Evolutionary conservation across 306 rosid species (phyloP).

Genomic region (Cucurbita argyrosperma): DNA sequence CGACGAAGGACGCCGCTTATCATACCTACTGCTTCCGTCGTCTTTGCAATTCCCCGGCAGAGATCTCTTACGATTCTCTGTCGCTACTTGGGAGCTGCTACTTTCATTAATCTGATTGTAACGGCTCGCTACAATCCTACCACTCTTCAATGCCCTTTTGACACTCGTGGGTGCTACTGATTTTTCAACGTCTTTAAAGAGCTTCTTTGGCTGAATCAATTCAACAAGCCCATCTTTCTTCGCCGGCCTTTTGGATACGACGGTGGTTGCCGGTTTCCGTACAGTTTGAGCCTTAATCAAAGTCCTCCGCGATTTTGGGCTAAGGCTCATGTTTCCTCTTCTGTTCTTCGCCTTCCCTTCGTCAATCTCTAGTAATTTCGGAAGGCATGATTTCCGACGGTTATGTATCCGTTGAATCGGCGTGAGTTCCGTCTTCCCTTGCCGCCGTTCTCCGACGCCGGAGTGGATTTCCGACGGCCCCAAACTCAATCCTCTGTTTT

Average conservation of each 20-base stretch:
- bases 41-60: constrained; percentile 52
- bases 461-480: constrained; percentile 56
- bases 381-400: constrained; percentile 71
- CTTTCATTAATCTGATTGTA: constrained; percentile 28
- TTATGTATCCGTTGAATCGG: constrained; percentile 35
- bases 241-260: constrained; percentile 23
- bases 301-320: constrained; percentile 37
- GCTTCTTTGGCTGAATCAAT: constrained; percentile 53
- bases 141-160: constrained; percentile 38
- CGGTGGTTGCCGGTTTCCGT: constrained; percentile 31
- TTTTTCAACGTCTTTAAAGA: constrained; percentile 57
- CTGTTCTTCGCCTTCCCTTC: constrained; percentile 30
- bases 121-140: constrained; percentile 76
- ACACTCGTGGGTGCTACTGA: constrained; percentile 14
- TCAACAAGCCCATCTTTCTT: constrained; percentile 38
- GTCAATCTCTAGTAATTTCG: constrained; percentile 46
- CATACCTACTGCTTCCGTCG: constrained; percentile 17
- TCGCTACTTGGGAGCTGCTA: constrained; percentile 6
- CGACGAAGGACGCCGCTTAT: constrained; percentile 31
- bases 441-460: constrained; percentile 20
- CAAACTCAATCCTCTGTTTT: constrained; percentile 58
- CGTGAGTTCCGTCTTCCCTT: constrained; percentile 37
- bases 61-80: constrained; percentile 55
- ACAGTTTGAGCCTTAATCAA: constrained; percentile 21
- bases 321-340: constrained; percentile 34